Evolutionary conservation across 441 rosid species (phyloP).

Genomic region (Omphalea diandra): DNA sequence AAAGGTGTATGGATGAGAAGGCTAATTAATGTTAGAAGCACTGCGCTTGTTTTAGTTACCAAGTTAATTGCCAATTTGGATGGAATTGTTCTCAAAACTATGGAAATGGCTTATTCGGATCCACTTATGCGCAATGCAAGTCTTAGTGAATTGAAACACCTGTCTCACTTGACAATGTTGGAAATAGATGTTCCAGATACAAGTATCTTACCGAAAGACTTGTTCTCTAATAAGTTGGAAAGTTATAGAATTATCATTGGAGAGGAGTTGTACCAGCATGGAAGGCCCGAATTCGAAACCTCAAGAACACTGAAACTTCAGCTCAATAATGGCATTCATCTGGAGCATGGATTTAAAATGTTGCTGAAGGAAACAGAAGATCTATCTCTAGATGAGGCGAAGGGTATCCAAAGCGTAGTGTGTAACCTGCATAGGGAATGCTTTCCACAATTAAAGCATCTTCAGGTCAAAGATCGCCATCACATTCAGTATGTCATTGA

Average conservation of each 20-base stretch:
- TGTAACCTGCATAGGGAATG: conserved; percentile 10
- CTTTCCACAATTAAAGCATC: conserved; percentile 18
- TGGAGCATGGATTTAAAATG: background rate
- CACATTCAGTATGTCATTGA: conserved; percentile 1
- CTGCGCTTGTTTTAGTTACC: no score
- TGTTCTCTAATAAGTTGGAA: conserved; percentile 4
- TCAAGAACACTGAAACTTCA: conserved; percentile 12
- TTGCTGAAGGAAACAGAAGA: background rate
- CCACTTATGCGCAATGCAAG: conserved; percentile 19
- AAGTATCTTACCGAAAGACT: conserved; percentile 2
- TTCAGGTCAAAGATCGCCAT: background rate
- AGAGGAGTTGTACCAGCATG: background rate
- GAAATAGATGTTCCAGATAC: conserved; percentile 19
- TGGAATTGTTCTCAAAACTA: no score
- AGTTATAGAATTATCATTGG: conserved; percentile 2
- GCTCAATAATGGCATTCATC: background rate
- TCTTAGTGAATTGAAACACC: conserved; percentile 9
- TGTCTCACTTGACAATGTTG: conserved; percentile 11
- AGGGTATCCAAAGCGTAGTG: background rate
- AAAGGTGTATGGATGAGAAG: no score
- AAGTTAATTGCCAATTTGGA: no score
- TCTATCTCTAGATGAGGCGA: background rate
- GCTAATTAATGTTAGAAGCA: no score
- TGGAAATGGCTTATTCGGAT: no score
- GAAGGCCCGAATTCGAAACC: background rate